Evolutionary conservation across 192 early-diverging fungal species (phyloP).

Genomic region (Bifiguratus adelaidae): DNA sequence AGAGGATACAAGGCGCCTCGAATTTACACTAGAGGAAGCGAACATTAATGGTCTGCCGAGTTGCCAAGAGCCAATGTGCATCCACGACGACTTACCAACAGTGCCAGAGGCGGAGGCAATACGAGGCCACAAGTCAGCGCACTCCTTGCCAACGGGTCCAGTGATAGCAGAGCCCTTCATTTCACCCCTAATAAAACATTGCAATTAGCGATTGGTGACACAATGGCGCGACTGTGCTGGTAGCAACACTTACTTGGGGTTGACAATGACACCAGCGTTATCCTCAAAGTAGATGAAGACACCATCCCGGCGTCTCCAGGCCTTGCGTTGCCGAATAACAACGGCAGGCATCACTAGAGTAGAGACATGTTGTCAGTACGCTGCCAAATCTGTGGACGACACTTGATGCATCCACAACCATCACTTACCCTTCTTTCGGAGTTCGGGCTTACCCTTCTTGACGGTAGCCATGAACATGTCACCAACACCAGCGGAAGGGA

Average conservation of each 20-base stretch:
- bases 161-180: constrained; percentile 99
- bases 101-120: constrained; percentile 88
- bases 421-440: constrained; percentile 94
- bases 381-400: neutral
- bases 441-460: constrained; percentile 99
- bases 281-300: constrained; percentile 99
- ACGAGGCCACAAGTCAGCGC: constrained; percentile 99
- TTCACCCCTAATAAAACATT: constrained; percentile 70
- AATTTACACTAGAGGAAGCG: too few species aligned
- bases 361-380: neutral
- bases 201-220: too few species aligned
- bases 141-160: constrained; percentile 99
- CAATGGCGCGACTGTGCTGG: too few species aligned
- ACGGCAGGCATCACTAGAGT: constrained; percentile 91
- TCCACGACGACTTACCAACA: constrained; percentile 33
- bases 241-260: neutral
- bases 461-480: constrained; percentile 99
- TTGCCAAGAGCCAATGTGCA: too few species aligned
- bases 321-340: constrained; percentile 98
- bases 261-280: constrained; percentile 96
- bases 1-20: too few species aligned
- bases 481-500: constrained; percentile 96
- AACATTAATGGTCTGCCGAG: too few species aligned
- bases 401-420: too few species aligned
- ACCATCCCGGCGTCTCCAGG: constrained; percentile 98